Conservation (phyloP, 2,329 filamentous ascomycete genomes). For the Cercospora nicotianae region DNA sequence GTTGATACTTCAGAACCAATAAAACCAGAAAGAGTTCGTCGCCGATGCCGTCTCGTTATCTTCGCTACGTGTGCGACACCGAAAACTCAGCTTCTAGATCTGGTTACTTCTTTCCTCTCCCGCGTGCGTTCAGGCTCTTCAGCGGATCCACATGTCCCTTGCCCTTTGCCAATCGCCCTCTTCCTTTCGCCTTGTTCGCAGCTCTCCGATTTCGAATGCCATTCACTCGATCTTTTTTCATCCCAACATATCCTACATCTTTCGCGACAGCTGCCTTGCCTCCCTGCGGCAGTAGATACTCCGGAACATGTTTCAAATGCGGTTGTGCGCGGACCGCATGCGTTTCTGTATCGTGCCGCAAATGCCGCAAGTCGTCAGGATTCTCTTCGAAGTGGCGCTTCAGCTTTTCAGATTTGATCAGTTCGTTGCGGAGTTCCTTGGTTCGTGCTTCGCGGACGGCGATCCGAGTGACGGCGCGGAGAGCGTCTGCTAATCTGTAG, state of each 20-base stretch:
- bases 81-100: neutral
- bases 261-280: conserved; percentile 64
- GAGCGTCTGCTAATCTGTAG: conserved; percentile 89
- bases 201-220: conserved; percentile 49
- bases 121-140: conserved; percentile 72
- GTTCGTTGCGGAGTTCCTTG: conserved; percentile 81
- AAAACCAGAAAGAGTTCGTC: neutral
- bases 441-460: conserved; percentile 87
- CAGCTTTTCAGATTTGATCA: conserved; percentile 90
- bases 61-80: neutral
- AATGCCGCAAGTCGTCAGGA: conserved; percentile 79
- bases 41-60: neutral
- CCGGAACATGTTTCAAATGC: conserved; percentile 90
- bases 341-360: conserved; percentile 87
- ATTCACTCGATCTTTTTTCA: conserved; percentile 54
- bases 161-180: conserved; percentile 56
- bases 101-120: conserved; percentile 38
- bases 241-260: conserved; percentile 74
- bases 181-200: conserved; percentile 45
- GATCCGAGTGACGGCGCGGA: conserved; percentile 85
- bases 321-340: conserved; percentile 79
- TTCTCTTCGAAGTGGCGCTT: conserved; percentile 98
- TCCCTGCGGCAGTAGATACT: conserved; percentile 82
- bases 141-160: conserved; percentile 73
- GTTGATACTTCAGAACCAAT: no score